Evolutionary conservation across 2,329 filamentous ascomycete genomes (phyloP).

Genomic region (Colletotrichum falcatum): DNA sequence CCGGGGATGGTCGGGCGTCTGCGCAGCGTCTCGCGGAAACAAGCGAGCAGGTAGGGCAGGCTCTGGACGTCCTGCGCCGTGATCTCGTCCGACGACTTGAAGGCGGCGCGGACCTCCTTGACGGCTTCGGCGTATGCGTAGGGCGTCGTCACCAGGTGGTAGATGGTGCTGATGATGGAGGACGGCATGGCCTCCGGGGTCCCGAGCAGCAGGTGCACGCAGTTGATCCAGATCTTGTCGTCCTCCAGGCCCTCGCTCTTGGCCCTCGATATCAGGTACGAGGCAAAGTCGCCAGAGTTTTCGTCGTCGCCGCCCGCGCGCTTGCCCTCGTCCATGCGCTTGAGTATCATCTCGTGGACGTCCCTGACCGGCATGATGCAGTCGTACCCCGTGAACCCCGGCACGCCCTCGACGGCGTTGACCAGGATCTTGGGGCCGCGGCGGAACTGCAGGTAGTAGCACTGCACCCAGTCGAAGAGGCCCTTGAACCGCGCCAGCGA

Average conservation of each 20-base stretch:
- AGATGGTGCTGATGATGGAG: background rate
- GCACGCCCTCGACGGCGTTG: background rate
- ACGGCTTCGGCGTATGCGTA: background rate
- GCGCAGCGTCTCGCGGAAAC: background rate
- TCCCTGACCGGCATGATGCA: background rate
- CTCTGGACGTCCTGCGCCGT: background rate
- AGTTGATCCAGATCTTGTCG: background rate
- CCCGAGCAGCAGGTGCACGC: background rate
- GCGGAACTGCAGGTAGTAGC: background rate
- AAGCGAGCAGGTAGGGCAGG: background rate
- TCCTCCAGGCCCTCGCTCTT: background rate
- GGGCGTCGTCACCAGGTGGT: background rate
- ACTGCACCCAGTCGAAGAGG: background rate
- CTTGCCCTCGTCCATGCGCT: background rate
- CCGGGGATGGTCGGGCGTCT: background rate
- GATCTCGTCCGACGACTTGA: background rate
- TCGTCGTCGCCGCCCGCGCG: background rate
- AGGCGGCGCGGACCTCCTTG: background rate
- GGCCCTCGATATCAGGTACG: background rate
- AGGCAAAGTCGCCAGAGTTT: background rate
- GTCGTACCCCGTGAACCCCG: background rate
- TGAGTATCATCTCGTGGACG: background rate
- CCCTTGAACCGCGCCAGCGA: background rate
- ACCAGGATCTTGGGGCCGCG: background rate
- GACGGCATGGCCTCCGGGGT: background rate